Evolutionary conservation across 176 grass and related monocot genomes (phyloP), one percentile per base, ranked within the genome.

Genomic region (Tillandsia fasciculata): DNA sequence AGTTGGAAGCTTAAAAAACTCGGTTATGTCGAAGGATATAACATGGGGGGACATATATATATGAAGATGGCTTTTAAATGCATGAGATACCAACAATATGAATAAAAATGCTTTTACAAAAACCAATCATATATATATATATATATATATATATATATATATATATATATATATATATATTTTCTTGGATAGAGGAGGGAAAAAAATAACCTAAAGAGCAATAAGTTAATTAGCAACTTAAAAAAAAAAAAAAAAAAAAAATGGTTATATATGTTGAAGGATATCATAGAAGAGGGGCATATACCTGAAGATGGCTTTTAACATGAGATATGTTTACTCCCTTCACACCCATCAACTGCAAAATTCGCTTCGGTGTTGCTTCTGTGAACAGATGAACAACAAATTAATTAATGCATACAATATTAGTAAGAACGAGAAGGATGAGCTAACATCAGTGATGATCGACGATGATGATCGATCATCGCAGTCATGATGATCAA

Each of bases 291-390:
- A 23, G 56, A 69, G 50, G 5, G 6, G 50, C 2, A 11, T 20
- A 11, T 83, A 96, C 91, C 78, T 99, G 94, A 65, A 99, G 94
- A 80, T 99, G 90, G 58, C 95, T 99, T 80, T 99, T 99, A 49
- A 99, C 77, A 77, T 99, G 95, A 80, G 87, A 99, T 74, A 93
- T 80, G 49, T 71, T 94, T 51, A 99, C 74, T 70, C 80, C 90
- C 50, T 86, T 90, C 63, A 71, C 76, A 7, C 84, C 82, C 87
- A 99, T 94, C 51, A 88, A 26, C 67, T 90, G 95, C 64, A 99
- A 79, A 80, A 99, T 99, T 74, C 70, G 74, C 70, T 93, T 99
- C 7, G 94, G 94, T 51, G 90, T 93, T 80, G 94, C 94, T 81
- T 86, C 94, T 99, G 77, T 28, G 64, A 66, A 12, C 53, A 61